Evolutionary conservation across 2,329 filamentous ascomycete genomes (phyloP).

Genomic region (Elsinoe australis): DNA sequence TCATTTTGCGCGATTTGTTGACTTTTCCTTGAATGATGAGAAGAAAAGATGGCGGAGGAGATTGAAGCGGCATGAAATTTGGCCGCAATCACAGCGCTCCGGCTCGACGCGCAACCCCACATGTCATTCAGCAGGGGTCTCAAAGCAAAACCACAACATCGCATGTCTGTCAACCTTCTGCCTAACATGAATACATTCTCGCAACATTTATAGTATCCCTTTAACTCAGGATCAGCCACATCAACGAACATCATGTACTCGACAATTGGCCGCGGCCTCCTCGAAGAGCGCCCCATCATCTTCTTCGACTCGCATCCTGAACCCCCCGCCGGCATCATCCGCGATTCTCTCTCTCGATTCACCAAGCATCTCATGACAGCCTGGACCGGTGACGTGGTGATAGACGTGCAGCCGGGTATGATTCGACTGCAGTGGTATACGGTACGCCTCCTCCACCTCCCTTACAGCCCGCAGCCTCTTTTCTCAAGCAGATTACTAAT

Average conservation of each 20-base stretch:
- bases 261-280: constrained; percentile 6
- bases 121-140: neutral
- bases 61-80: too few relatives aligned
- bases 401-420: constrained; percentile 17
- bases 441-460: constrained; percentile 12
- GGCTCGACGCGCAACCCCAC: constrained; percentile 3
- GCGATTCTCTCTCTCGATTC: constrained; percentile 16
- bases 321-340: constrained; percentile 18
- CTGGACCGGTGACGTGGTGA: constrained; percentile 20
- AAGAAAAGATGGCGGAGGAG: too few relatives aligned
- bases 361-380: constrained; percentile 18
- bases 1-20: too few relatives aligned
- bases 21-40: too few relatives aligned
- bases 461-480: neutral
- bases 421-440: constrained; percentile 20
- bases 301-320: constrained; percentile 22
- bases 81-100: neutral
- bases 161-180: neutral
- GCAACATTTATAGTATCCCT: neutral
- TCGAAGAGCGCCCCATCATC: constrained; percentile 18
- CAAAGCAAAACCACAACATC: constrained; percentile 6
- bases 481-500: too few relatives aligned
- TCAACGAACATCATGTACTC: neutral
- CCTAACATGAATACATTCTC: neutral
- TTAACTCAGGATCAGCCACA: neutral